Conservation (phyloP, 2,329 filamentous ascomycete species). For the Diaporthe vaccinii region DNA sequence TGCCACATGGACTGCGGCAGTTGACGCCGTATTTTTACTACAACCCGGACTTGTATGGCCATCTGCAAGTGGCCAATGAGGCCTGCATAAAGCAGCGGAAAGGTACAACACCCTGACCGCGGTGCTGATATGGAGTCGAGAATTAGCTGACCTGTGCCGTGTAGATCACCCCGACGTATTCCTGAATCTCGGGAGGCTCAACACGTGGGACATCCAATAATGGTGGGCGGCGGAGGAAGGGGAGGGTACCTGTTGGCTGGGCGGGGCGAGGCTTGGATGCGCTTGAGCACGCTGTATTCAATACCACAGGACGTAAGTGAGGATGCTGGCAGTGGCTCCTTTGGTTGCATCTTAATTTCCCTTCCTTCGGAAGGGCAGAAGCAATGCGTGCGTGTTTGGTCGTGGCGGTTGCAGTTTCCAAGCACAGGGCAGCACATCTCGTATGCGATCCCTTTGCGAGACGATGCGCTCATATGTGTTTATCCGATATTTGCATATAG, state of each 20-base stretch:
- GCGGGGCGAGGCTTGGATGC: not conserved
- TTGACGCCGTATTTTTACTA: constrained; percentile 29
- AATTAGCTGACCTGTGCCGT: not conserved
- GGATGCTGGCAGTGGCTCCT: not conserved
- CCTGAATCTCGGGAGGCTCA: constrained; percentile 34
- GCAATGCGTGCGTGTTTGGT: constrained; percentile 2
- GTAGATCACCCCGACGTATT: constrained; percentile 27
- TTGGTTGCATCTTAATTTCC: not conserved
- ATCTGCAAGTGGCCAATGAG: constrained; percentile 36
- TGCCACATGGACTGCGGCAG: constrained; percentile 29
- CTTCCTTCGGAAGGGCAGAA: not conserved
- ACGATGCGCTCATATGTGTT: not conserved
- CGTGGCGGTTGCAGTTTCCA: not conserved
- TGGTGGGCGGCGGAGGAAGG: not conserved
- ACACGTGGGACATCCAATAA: constrained; percentile 37
- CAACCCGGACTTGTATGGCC: constrained; percentile 35
- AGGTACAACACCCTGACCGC: constrained; percentile 17
- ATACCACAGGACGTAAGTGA: not conserved
- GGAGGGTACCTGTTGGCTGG: not conserved
- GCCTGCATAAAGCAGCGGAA: constrained; percentile 10
- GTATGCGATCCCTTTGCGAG: not conserved
- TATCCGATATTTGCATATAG: constrained; percentile 1
- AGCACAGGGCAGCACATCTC: not conserved
- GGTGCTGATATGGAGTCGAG: not conserved
- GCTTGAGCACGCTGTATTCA: not conserved